Conservation (phyloP, 192 early-diverging fungal genomes). For the Umbelopsis sp. region DNA sequence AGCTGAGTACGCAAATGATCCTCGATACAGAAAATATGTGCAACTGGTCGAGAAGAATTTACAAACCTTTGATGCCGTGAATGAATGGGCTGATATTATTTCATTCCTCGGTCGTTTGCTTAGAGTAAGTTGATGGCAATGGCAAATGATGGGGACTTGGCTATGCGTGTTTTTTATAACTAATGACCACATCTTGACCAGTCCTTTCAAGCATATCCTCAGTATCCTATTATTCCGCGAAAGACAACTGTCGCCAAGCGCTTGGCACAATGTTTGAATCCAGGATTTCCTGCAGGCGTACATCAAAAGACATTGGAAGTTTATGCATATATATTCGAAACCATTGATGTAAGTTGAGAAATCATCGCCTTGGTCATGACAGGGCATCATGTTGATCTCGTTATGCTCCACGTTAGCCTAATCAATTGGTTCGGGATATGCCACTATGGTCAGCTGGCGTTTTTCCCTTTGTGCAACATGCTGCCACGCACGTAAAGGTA, state of each 20-base stretch:
- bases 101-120: conserved; percentile 85
- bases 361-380: not conserved
- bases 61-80: conserved; percentile 90
- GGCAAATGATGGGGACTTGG: no score
- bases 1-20: conserved; percentile 54
- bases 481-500: conserved; percentile 80
- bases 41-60: conserved; percentile 83
- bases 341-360: conserved; percentile 61
- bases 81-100: conserved; percentile 95
- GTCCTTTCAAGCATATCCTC: conserved; percentile 79
- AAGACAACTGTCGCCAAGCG: conserved; percentile 88
- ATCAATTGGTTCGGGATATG: conserved; percentile 81
- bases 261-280: conserved; percentile 93
- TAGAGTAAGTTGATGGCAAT: conserved; percentile 49
- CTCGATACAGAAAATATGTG: conserved; percentile 83
- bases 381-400: not conserved
- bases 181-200: conserved; percentile 15
- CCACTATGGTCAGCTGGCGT: conserved; percentile 87
- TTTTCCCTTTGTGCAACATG: conserved; percentile 89
- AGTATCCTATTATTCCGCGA: conserved; percentile 77
- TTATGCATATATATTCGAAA: conserved; percentile 77
- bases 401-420: conserved; percentile 45
- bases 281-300: conserved; percentile 91
- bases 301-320: conserved; percentile 93
- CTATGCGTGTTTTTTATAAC: not conserved